Conservation (phyloP, 352 stramenopile genomes). For the Phytophthora syringae region DNA sequence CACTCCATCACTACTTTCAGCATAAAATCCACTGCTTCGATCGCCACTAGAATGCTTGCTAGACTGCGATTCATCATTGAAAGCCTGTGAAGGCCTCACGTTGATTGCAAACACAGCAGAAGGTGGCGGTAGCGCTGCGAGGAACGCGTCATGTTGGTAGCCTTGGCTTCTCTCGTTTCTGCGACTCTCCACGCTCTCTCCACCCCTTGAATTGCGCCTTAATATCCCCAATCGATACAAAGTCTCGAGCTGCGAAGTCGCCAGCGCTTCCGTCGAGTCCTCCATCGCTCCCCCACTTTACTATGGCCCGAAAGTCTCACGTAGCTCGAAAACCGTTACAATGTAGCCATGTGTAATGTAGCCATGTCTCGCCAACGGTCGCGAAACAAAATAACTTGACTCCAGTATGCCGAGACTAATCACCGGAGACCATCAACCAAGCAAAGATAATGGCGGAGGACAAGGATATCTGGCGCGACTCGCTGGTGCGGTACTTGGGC, state of each 20-base stretch:
- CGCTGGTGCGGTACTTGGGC: constrained; percentile 86
- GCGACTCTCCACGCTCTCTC: constrained; percentile 21
- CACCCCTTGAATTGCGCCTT: constrained; percentile 31
- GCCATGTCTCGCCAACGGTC: constrained; percentile 4
- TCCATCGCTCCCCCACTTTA: constrained; percentile 15
- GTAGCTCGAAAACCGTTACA: constrained; percentile 16
- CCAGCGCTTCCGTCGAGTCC: constrained; percentile 41
- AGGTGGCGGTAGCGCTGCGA: constrained; percentile 32
- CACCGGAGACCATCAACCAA: constrained; percentile 12
- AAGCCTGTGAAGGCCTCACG: constrained; percentile 1
- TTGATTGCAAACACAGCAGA: constrained; percentile 6
- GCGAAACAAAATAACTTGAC: background rate
- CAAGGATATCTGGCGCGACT: constrained; percentile 85
- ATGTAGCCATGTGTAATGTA: too few relatives aligned
- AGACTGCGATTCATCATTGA: constrained; percentile 1
- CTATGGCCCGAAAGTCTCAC: constrained; percentile 12
- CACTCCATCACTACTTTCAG: background rate
- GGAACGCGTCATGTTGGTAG: constrained; percentile 24
- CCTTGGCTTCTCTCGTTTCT: constrained; percentile 18
- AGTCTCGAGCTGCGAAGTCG: constrained; percentile 54
- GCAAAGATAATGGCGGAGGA: background rate
- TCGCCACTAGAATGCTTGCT: constrained; percentile 6
- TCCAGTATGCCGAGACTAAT: constrained; percentile 5
- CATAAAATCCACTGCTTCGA: constrained; percentile 8
- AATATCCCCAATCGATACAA: constrained; percentile 61